A percentile compares a stretch with the other conserved stretches of the same genome.
Evolutionary conservation across 2,329 filamentous ascomycete genomes (phyloP).

Genomic region (Fusarium marasasianum): DNA sequence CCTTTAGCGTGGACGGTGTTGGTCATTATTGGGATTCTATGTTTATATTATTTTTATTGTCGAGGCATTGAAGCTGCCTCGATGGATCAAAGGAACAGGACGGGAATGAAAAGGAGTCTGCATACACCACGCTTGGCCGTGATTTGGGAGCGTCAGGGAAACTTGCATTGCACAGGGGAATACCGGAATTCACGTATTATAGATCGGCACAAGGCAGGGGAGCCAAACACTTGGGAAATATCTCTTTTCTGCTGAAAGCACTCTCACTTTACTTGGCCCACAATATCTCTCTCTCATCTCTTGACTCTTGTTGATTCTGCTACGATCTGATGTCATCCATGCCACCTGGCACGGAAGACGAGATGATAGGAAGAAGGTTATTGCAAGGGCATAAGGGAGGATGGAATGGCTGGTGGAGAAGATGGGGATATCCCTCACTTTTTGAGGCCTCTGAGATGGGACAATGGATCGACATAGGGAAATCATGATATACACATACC

Average conservation of each 20-base stretch:
- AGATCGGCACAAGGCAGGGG: constrained; percentile 42
- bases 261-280: constrained; percentile 26
- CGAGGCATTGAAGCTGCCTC: constrained; percentile 22
- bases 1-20: constrained; percentile 42
- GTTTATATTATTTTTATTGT: constrained; percentile 26
- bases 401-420: not conserved
- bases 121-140: constrained; percentile 42
- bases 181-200: constrained; percentile 40
- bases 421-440: not conserved
- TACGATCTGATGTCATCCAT: constrained; percentile 1
- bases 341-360: not conserved
- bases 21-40: constrained; percentile 36
- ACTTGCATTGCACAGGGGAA: constrained; percentile 40
- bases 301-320: constrained; percentile 12
- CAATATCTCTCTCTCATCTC: constrained; percentile 2
- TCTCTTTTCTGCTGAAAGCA: constrained; percentile 32
- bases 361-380: constrained; percentile 1
- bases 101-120: constrained; percentile 41
- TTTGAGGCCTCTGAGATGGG: constrained; percentile 21
- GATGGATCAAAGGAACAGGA: constrained; percentile 24
- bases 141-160: constrained; percentile 36
- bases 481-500: constrained; percentile 39
- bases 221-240: constrained; percentile 40
- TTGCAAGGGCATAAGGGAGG: not conserved
- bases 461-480: constrained; percentile 29